Evolutionary conservation across 352 stramenopile species (phyloP), one percentile per base, ranked within the genome.

Genomic region (Peronospora destructor): DNA sequence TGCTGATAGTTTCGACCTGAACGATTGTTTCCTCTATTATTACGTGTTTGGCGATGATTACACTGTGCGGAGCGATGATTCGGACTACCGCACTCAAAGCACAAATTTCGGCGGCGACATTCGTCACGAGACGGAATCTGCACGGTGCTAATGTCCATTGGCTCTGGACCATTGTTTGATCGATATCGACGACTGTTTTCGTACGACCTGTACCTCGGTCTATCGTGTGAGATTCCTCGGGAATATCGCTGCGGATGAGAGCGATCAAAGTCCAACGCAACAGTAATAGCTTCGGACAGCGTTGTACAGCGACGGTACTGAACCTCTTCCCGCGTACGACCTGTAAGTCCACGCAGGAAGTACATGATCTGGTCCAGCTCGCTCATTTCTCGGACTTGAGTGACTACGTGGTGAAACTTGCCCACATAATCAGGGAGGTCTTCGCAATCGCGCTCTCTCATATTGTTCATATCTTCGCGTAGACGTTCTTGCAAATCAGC

Each of bases 261-360:
- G 2, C n/a, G 38, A 11, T 32, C 21, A 45, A 45, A 21, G 3
- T 62, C 56, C 16, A 70, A 38, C 25, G 40, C 53, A 39, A 54
- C 35, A 8, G 42, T 45, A 16, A 64, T 56, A 21, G 52, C 44
- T 28, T 56, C 17, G 4, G 47, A 48, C 25, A 66, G 32, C 0
- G 47, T 64, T 13, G 13, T 48, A 50, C 52, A 64, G 25, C 45
- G 47, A 30, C 48, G 51, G 33, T 66, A 71, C 41, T 64, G 37
- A 44, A 64, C 41, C 56, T 66, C 56, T 26, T 64, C 43, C 12
- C 51, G 46, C n/a, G 36, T 66, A 13, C 21, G 39, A 32, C 21
- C 4, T 11, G 10, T 17, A 45, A 49, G 29, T 39, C 42, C 42
- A 39, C 42, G 28, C 3, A 45, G 32, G 6, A 57, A 57, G 0